phyloP scores from a whole-genome alignment of 176 grass and related monocot species.

The Oryza nivara region DNA sequence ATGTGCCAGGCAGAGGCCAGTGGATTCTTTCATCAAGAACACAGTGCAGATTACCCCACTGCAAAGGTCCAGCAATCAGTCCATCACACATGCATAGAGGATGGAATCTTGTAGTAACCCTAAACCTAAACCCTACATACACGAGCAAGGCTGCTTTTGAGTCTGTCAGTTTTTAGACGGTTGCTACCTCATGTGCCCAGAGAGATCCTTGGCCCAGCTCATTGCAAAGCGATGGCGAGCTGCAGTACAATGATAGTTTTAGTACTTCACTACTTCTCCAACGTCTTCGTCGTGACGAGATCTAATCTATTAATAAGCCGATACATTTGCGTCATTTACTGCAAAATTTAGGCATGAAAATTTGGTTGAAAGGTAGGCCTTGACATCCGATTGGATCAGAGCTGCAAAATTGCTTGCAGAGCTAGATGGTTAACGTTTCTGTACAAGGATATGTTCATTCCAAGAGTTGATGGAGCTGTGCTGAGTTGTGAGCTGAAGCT shows the following conservation, averaged over 20 bases:
- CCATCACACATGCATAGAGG: background rate
- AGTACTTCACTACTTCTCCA: slow-evolving; percentile 22
- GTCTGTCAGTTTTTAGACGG: background rate
- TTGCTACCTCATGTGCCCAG: slow-evolving; percentile 16
- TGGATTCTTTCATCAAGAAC: background rate
- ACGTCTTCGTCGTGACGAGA: background rate
- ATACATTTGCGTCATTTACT: background rate
- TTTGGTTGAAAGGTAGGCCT: background rate
- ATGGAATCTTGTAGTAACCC: background rate
- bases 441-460: too few relatives aligned
- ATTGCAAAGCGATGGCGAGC: slow-evolving; percentile 15
- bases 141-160: background rate
- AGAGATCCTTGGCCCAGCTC: slow-evolving; percentile 12
- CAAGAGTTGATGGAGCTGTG: too few relatives aligned
- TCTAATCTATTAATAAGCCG: background rate
- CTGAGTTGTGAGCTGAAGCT: too few relatives aligned
- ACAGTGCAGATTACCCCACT: slow-evolving; percentile 19
- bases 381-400: too few relatives aligned
- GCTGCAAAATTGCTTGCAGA: too few relatives aligned
- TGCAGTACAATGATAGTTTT: slow-evolving; percentile 21
- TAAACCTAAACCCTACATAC: too few relatives aligned
- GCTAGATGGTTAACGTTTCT: too few relatives aligned
- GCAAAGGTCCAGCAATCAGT: background rate
- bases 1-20: background rate
- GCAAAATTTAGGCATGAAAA: background rate